Evolutionary conservation across 176 grass and related monocot species (phyloP).

Genomic region (Tillandsia fasciculata): DNA sequence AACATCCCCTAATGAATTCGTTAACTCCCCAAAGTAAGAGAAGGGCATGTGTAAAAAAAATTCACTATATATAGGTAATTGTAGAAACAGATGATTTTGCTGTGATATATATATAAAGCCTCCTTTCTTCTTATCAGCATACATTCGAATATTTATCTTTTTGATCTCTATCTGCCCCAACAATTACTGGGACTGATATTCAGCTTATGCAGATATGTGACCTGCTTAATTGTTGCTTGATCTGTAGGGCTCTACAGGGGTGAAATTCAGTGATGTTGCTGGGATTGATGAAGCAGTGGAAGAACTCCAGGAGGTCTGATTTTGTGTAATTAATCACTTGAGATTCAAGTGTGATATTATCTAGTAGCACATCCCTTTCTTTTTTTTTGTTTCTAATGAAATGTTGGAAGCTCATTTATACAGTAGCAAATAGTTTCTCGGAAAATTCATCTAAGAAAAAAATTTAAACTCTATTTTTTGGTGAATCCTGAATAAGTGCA

Average conservation of each 20-base stretch:
- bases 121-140: too few relatives aligned
- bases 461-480: neutral
- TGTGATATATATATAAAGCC: too few relatives aligned
- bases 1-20: too few relatives aligned
- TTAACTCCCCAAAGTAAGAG: too few relatives aligned
- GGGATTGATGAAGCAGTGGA: conserved; percentile 38
- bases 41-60: neutral
- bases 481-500: neutral
- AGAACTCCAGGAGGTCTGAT: conserved; percentile 26
- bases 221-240: neutral
- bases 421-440: neutral
- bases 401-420: neutral
- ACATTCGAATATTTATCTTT: neutral
- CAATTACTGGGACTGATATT: neutral
- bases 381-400: neutral
- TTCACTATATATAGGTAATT: too few relatives aligned
- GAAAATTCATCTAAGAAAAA: neutral
- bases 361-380: neutral
- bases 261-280: conserved; percentile 34
- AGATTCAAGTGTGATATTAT: neutral
- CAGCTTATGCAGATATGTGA: neutral
- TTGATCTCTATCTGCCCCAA: neutral
- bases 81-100: too few relatives aligned
- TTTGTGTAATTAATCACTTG: neutral
- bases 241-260: conserved; percentile 30